Evolutionary conservation across 352 stramenopile species (phyloP), one percentile per base, ranked within the genome.

Genomic region (Phytophthora podocarpi): DNA sequence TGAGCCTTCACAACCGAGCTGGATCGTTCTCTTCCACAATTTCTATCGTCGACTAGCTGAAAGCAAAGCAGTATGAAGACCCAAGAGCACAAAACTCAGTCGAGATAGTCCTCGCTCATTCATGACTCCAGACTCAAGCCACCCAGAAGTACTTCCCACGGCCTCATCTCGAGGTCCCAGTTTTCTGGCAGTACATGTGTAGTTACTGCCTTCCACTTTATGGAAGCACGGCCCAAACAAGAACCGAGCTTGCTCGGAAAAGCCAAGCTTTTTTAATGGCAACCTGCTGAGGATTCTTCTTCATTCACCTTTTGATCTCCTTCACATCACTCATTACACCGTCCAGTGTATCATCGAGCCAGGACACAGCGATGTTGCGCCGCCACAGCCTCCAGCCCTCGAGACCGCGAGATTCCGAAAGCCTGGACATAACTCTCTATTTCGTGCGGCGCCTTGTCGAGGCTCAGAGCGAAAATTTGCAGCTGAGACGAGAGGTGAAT

Each of bases 1-100:
- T 36, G 26, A 53, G 36, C 27, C 23, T 24, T 30, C 64, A 56
- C 47, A 34, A 56, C 28, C 46, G 62, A 41, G 32, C 30, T 15
- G 64, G 64, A 39, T 83, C 71, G 5, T 67, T 75, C 24, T 56
- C 57, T 13, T 83, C 67, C 26, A 74, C 71, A 21, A 59, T 68
- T 36, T 70, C 49, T 31, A 60, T 72, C 18, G 37, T 55, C 30
- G 67, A 70, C 23, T 76, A 71, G 41, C 31, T 51, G n/a, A 39
- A 50, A 31, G 15, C 20, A 23, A 23, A 36, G 18, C 37, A 27
- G 13, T 35, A 43, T 24, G 20, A 43, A 45, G 35, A 31, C 8
- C n/a, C 21, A 47, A 34, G 27, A 45, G 1, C 24, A n/a, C 43
- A 54, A 47, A n/a, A n/a, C 16, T 12, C 23, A 41, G 15, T 39